Conservation (phyloP, 2,329 filamentous ascomycete genomes). For the Pseudopithomyces chartarum region DNA sequence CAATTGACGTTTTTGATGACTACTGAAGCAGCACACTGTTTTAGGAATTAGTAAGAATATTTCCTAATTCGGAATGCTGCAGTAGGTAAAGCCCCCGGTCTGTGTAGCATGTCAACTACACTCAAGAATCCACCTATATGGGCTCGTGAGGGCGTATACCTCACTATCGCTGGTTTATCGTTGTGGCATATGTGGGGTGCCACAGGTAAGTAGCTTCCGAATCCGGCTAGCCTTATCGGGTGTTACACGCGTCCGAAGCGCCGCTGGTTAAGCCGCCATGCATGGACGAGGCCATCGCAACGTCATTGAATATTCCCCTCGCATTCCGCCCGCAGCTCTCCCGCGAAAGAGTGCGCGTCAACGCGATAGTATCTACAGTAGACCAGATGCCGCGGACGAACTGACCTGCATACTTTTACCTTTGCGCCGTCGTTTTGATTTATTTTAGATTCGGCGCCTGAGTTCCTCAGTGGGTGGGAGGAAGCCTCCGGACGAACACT, state of each 20-base stretch:
- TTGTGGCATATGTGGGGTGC: neutral
- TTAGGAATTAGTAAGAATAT: too few relatives aligned
- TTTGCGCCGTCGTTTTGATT: neutral
- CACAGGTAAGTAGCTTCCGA: neutral
- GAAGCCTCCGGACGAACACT: neutral
- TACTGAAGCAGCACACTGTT: too few relatives aligned
- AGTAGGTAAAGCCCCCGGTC: too few relatives aligned
- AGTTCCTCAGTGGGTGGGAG: constrained; percentile 7
- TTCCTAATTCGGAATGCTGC: too few relatives aligned
- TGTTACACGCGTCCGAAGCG: neutral
- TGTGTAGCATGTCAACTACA: too few relatives aligned
- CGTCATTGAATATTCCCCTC: constrained; percentile 6
- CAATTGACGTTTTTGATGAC: too few relatives aligned
- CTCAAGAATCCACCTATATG: too few relatives aligned
- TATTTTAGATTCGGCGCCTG: neutral
- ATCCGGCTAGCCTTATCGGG: constrained; percentile 4
- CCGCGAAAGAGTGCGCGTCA: neutral
- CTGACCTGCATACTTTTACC: neutral
- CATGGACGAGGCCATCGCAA: constrained; percentile 1
- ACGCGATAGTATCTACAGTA: constrained; percentile 9
- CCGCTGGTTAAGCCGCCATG: neutral
- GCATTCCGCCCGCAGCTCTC: neutral
- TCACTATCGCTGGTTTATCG: too few relatives aligned
- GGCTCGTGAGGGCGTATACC: too few relatives aligned
- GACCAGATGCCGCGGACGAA: constrained; percentile 25